These are phyloP conservation scores for Dalechampia spathulata DNA, from an alignment of 441 rosid species.

Conservation along the genomic window DNA sequence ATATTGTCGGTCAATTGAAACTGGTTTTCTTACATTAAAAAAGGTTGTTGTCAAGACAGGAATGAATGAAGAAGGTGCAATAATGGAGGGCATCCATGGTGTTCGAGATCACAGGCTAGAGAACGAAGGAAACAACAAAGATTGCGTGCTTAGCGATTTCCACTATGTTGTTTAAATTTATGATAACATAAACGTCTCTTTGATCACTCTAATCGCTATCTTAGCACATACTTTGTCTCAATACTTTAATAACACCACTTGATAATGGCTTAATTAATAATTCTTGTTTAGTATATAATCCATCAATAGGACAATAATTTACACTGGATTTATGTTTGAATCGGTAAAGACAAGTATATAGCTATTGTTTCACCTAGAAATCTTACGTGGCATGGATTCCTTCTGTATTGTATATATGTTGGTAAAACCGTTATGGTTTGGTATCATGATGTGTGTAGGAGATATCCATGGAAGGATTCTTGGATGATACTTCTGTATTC, in stretches of 20 bases:
- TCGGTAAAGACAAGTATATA: not conserved
- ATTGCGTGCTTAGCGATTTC: constrained; percentile 4
- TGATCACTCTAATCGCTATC: constrained; percentile 12
- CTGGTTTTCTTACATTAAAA: no score
- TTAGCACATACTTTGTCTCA: no score
- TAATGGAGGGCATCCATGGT: no score
- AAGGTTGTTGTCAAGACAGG: no score
- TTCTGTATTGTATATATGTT: not conserved
- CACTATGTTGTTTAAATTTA: not conserved
- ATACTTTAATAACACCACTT: not conserved
- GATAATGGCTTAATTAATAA: no score
- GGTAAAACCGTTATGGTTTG: not conserved
- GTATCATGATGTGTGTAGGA: not conserved
- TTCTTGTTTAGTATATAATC: no score
- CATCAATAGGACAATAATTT: not conserved
- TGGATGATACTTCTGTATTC: constrained; percentile 1
- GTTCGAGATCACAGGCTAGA: not conserved
- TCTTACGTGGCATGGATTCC: not conserved
- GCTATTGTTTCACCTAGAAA: not conserved
- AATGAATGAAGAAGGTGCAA: no score
- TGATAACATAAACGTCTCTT: constrained; percentile 2
- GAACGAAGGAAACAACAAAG: constrained; percentile 20
- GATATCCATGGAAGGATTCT: not conserved
- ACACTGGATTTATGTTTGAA: not conserved
- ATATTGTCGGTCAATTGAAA: no score